Conservation (phyloP, 139 green algal species). For the Coelastrella sp. region DNA sequence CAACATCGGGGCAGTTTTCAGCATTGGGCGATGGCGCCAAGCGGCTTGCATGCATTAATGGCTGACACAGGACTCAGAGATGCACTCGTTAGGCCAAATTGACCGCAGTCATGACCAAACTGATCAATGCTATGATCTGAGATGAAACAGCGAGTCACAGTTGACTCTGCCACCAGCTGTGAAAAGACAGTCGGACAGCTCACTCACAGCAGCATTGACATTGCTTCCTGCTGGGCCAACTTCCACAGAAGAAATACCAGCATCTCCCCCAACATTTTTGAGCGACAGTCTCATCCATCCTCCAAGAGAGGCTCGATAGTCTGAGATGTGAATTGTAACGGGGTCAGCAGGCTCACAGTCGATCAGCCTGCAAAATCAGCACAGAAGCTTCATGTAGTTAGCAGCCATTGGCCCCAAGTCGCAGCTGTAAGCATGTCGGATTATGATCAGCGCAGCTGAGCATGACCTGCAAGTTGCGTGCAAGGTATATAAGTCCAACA, state of each 20-base stretch:
- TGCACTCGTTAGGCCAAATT: too few relatives aligned
- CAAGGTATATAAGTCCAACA: too few relatives aligned
- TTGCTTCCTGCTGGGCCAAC: not conserved
- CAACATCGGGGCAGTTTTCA: too few relatives aligned
- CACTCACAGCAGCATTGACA: not conserved
- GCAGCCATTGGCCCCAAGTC: too few relatives aligned
- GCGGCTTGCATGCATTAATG: too few relatives aligned
- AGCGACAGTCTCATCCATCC: slow-evolving; percentile 32
- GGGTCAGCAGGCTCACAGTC: slow-evolving; percentile 31
- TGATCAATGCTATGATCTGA: too few relatives aligned
- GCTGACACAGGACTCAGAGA: too few relatives aligned
- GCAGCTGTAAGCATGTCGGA: not conserved
- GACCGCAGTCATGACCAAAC: too few relatives aligned
- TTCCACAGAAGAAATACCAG: slow-evolving; percentile 9
- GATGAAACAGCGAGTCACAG: too few relatives aligned
- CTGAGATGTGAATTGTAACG: slow-evolving; percentile 12
- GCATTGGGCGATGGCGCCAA: too few relatives aligned
- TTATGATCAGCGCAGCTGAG: too few relatives aligned
- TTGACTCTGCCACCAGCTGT: not conserved
- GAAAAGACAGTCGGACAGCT: not conserved
- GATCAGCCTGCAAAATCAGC: slow-evolving; percentile 23
- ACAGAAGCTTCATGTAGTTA: not conserved
- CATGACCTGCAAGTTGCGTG: too few relatives aligned
- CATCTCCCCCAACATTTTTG: slow-evolving; percentile 39
- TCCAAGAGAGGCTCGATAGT: slow-evolving; percentile 21